phyloP scores from a whole-genome alignment of 495 filamentous ascomycete species.

The Xylaria scruposa region DNA sequence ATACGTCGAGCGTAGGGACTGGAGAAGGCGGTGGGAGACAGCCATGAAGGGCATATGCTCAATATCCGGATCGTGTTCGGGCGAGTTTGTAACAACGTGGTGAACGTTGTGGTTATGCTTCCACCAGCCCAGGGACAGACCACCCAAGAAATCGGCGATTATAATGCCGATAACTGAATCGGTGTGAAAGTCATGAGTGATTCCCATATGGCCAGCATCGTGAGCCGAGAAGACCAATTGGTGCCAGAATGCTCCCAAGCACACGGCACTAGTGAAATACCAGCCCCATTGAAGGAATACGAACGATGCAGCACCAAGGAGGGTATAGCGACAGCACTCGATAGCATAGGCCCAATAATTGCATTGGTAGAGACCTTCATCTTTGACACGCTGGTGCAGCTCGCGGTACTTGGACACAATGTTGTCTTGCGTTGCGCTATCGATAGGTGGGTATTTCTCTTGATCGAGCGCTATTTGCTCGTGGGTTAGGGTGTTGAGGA shows the following conservation, averaged over 20 bases:
- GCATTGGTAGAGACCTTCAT: constrained; percentile 82
- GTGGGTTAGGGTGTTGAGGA: constrained; percentile 76
- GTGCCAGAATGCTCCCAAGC: constrained; percentile 89
- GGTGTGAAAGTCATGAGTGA: constrained; percentile 84
- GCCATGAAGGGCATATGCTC: constrained; percentile 97
- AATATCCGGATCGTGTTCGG: constrained; percentile 97
- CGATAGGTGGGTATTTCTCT: constrained; percentile 81
- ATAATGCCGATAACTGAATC: constrained; percentile 89
- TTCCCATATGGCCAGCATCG: constrained; percentile 97
- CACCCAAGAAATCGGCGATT: constrained; percentile 89
- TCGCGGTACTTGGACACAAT: constrained; percentile 83
- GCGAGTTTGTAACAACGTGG: constrained; percentile 95
- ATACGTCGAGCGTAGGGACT: constrained; percentile 79
- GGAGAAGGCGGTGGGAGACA: constrained; percentile 84
- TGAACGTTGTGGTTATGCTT: constrained; percentile 98
- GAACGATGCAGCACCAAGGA: constrained; percentile 69
- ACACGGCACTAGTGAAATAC: constrained; percentile 77
- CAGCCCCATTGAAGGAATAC: constrained; percentile 72
- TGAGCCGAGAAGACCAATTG: constrained; percentile 95
- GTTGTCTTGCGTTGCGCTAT: constrained; percentile 73
- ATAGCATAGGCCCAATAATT: constrained; percentile 82
- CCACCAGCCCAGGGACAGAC: constrained; percentile 96
- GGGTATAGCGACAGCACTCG: constrained; percentile 75
- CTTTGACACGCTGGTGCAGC: constrained; percentile 71
- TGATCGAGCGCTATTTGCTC: constrained; percentile 78